phyloP scores from a whole-genome alignment of 163 green algal genomes.

The Trebouxia gelatinosa region DNA sequence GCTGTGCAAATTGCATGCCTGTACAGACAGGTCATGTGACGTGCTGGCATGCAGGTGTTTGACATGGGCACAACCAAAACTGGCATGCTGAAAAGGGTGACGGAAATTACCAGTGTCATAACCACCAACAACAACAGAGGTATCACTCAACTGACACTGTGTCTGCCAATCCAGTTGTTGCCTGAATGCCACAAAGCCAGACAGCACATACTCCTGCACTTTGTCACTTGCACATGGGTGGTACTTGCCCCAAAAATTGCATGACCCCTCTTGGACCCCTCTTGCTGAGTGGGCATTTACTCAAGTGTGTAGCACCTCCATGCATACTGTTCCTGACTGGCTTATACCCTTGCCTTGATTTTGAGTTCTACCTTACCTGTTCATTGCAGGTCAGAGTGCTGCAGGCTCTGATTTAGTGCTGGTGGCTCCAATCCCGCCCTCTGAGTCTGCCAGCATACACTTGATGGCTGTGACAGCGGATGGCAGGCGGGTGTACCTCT shows the following conservation, averaged over 20 bases:
- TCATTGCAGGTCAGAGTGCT: constrained; percentile 1
- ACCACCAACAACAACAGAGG: neutral
- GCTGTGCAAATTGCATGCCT: no score
- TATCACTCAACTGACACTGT: neutral
- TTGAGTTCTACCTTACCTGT: neutral
- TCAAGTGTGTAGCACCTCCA: no score
- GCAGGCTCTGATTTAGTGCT: constrained; percentile 62
- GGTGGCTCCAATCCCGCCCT: constrained; percentile 66
- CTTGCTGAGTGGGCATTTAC: no score
- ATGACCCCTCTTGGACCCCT: no score
- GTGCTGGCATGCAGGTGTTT: constrained; percentile 66
- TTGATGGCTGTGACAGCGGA: constrained; percentile 84
- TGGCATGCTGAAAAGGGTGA: constrained; percentile 54
- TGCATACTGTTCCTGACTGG: no score
- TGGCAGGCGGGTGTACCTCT: constrained; percentile 76
- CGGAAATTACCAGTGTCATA: constrained; percentile 71
- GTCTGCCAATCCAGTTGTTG: neutral
- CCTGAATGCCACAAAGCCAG: neutral
- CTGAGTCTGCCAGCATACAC: constrained; percentile 56
- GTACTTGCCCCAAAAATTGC: no score
- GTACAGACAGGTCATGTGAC: no score
- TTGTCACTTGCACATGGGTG: neutral
- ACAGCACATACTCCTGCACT: neutral
- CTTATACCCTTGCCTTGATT: neutral
- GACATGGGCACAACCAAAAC: constrained; percentile 68